phyloP scores from a whole-genome alignment of 768 basidiomycete genomes.

The Amanita thiersii region DNA sequence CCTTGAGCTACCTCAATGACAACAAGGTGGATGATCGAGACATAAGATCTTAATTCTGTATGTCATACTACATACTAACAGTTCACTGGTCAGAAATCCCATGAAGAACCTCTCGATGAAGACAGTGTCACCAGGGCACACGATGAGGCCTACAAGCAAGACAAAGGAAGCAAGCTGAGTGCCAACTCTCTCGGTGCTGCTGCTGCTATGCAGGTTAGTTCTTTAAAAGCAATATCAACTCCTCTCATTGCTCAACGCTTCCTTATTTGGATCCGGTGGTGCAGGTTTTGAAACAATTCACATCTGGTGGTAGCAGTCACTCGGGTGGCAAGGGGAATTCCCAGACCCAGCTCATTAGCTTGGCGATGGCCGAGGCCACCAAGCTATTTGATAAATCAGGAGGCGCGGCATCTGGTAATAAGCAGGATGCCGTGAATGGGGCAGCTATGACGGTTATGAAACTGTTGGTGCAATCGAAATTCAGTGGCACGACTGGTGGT shows the following conservation, averaged over 20 bases:
- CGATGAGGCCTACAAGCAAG: conserved; percentile 49
- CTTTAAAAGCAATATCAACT: too few relatives aligned
- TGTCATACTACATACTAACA: too few relatives aligned
- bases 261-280: background rate
- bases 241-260: background rate
- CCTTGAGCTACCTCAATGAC: conserved; percentile 40
- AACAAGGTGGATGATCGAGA: conserved; percentile 49
- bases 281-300: conserved; percentile 63
- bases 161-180: conserved; percentile 40
- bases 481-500: conserved; percentile 45
- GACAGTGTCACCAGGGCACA: conserved; percentile 54
- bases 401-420: conserved; percentile 54
- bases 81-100: conserved; percentile 30
- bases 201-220: conserved; percentile 66
- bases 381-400: conserved; percentile 70
- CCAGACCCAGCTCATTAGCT: conserved; percentile 64
- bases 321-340: conserved; percentile 31
- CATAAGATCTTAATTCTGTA: background rate
- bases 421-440: conserved; percentile 79
- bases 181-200: conserved; percentile 67
- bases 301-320: conserved; percentile 34
- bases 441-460: conserved; percentile 86
- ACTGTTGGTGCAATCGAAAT: conserved; percentile 64
- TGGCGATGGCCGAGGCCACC: conserved; percentile 79
- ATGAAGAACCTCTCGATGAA: conserved; percentile 59